Evolutionary conservation across 106 monocot genomes (phyloP).

Genomic region (Agapanthus africanus): DNA sequence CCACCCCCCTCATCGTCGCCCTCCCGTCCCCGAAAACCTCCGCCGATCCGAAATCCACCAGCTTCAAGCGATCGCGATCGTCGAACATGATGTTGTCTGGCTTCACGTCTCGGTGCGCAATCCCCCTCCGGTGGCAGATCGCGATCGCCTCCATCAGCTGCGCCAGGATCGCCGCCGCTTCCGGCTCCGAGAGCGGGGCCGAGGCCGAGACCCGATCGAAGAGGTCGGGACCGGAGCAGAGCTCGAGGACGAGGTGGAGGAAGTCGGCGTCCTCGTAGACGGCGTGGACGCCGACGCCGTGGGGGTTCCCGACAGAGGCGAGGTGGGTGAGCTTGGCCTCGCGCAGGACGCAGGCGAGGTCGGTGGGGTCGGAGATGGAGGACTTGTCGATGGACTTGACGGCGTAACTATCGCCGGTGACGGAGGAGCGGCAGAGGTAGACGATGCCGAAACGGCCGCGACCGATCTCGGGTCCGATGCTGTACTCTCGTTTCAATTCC

Average conservation of each 20-base stretch:
- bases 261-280: constrained; percentile 51
- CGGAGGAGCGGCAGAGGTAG: constrained; percentile 33
- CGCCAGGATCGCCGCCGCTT: constrained; percentile 38
- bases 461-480: constrained; percentile 62
- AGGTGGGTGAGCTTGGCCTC: constrained; percentile 57
- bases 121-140: constrained; percentile 63
- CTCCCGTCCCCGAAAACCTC: constrained; percentile 44
- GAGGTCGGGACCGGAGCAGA: constrained; percentile 56
- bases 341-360: constrained; percentile 33
- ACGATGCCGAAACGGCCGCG: constrained; percentile 78
- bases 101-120: constrained; percentile 85
- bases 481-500: constrained; percentile 43
- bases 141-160: constrained; percentile 60
- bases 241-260: constrained; percentile 66
- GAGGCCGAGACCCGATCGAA: constrained; percentile 41
- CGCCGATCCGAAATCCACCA: constrained; percentile 84
- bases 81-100: constrained; percentile 82
- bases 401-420: constrained; percentile 43
- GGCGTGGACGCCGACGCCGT: constrained; percentile 44
- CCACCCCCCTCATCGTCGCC: constrained; percentile 44
- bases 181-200: constrained; percentile 38
- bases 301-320: constrained; percentile 44
- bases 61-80: constrained; percentile 18
- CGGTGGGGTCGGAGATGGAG: constrained; percentile 40
- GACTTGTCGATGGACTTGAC: constrained; percentile 70